Base-by-base conservation (phyloP, 2,329 filamentous ascomycete species). In the Dactylonectria macrodidyma region DNA sequence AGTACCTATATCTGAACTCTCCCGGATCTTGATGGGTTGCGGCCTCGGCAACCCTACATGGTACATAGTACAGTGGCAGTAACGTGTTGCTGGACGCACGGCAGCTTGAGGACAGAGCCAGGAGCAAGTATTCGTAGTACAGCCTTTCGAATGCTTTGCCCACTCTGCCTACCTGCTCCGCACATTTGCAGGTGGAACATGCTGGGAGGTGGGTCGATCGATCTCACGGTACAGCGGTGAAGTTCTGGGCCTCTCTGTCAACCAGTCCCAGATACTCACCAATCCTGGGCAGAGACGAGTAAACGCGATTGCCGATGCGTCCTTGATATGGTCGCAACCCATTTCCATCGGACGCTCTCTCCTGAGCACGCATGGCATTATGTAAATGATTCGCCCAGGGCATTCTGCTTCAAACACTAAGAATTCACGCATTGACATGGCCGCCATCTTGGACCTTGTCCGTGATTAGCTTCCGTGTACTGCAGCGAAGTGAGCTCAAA, bases 151-250 rank as follows among this genome's bases (percentile, higher is more conserved):
- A 54, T 50, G 30, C 48, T 54, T 54, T 50, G 44, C 16, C 14
- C 52, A 48, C 48, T 22, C 44, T 58, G 36, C 36, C 52, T 30
- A 51, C 36, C 52, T 30, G 46, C 52, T 30, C 44, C 46, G 41
- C 52, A 59, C 46, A 61, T 58, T 62, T 48, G 57, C 16, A 58
- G 33, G 51, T 56, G 62, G 62, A 61, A 65, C 30, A 65, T 60
- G 38, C 48, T 51, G 46, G 56, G 60, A 58, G 62, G 57, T 61
- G 62, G 57, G 50, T 36, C 57, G 24, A 57, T 63, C 54, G 55
- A 67, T 59, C 55, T 48, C 61, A 59, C 26, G 54, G 59, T 50
- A 26, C 44, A 50, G 54, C n/a, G 46, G 33, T 61, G 50, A 52
- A 58, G 60, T 36, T 48, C 46, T 51, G 48, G 58, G 46, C n/a